Base-by-base conservation (phyloP, 2,329 filamentous ascomycete species). In the Aspergillus proliferans region DNA sequence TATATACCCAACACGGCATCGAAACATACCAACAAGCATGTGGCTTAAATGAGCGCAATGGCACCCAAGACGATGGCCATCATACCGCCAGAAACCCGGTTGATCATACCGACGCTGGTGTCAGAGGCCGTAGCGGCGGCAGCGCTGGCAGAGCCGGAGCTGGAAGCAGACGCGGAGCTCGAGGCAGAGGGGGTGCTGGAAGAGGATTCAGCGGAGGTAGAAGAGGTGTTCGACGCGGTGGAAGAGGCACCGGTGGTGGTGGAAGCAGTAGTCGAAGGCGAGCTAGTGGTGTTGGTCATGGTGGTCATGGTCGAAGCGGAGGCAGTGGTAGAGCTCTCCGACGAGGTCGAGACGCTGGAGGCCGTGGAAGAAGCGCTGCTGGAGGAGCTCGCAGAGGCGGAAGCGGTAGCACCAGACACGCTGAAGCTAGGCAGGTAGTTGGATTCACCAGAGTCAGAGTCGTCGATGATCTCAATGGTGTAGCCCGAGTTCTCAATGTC, bases 341-440 rank as follows among this genome's bases (percentile, higher is more conserved):
- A 58, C 22, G 63, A 54, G 24, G 62, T 58, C 43, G 58, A 55
- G 12, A 61, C 50, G 22, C 60, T 58, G 21, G 51, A 51, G 12
- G 54, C 49, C 26, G 60, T 51, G 43, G 61, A 61, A 14, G 58
- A n/a, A 36, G 40, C 10, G 9, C 19, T 26, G 19, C 34, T 38
- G 38, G 38, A 19, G 36, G 62, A 64, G 18, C 63, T 57, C n/a
- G 71, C 60, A 43, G 63, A 56, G 26, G 26, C 26, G 28, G 59
- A 53, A 51, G 55, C 73, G 49, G 71, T 72, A 52, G 68, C 66
- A 52, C 72, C 75, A 10, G 73, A 59, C 48, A 81, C 67, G 34
- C 70, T 66, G 66, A 81, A 81, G 52, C 70, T 71, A 6, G 75
- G 73, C 33, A 73, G 74, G 71, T 76, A 81, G 71, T 81, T 81